Conservation (phyloP, 306 rosid genomes). For the Cyamopsis tetragonoloba region DNA sequence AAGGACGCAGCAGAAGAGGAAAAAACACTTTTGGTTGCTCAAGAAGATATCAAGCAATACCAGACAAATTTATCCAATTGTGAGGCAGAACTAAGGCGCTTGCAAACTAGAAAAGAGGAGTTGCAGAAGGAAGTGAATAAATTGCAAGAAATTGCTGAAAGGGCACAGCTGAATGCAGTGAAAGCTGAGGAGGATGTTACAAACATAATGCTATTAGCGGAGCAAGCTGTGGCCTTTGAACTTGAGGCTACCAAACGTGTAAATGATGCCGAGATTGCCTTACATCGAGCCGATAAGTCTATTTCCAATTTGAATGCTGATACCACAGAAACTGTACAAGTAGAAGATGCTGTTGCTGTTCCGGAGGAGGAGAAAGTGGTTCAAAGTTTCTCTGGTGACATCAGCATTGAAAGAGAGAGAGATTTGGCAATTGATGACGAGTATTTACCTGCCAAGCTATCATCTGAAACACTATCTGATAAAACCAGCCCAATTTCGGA, state of each 20-base stretch:
- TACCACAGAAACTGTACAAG: slow-evolving; percentile 46
- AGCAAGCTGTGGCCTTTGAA: slow-evolving; percentile 95
- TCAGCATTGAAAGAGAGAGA: slow-evolving; percentile 42
- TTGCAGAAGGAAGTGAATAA: slow-evolving; percentile 73
- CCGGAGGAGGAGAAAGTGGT: slow-evolving; percentile 52
- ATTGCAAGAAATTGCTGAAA: slow-evolving; percentile 73
- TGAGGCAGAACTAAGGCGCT: slow-evolving; percentile 48
- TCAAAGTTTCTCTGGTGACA: slow-evolving; percentile 49
- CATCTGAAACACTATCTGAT: slow-evolving; percentile 48
- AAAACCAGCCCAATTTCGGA: slow-evolving; percentile 44
- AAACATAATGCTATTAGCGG: slow-evolving; percentile 92
- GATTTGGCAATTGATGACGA: slow-evolving; percentile 47
- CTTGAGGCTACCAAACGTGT: slow-evolving; percentile 75
- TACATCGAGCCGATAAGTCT: slow-evolving; percentile 63
- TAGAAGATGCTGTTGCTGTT: slow-evolving; percentile 40
- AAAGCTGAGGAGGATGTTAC: slow-evolving; percentile 91
- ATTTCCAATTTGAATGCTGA: slow-evolving; percentile 43
- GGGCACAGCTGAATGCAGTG: slow-evolving; percentile 58
- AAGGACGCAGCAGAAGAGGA: slow-evolving; percentile 40
- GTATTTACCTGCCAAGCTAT: slow-evolving; percentile 42
- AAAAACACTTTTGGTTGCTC: slow-evolving; percentile 43
- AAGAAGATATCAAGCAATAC: slow-evolving; percentile 65
- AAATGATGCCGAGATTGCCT: slow-evolving; percentile 79
- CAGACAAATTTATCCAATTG: slow-evolving; percentile 47
- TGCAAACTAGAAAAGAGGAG: slow-evolving; percentile 75